Evolutionary conservation across 805 yeast species (phyloP).

Genomic region (Spathaspora girioi): DNA sequence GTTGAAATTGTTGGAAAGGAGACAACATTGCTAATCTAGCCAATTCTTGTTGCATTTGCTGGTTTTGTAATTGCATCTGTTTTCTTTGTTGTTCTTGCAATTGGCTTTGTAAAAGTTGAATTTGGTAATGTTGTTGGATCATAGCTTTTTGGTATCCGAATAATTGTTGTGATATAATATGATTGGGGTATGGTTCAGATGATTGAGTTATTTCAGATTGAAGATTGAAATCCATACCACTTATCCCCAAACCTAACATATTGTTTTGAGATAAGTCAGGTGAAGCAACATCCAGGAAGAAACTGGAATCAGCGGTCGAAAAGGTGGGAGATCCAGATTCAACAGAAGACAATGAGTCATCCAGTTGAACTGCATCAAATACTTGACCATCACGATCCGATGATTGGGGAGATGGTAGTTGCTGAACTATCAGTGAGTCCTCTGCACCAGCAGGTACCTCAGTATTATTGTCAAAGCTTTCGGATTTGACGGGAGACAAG

Average conservation of each 20-base stretch:
- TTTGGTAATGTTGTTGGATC: conserved; percentile 21
- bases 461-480: conserved; percentile 2
- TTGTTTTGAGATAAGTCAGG: background rate
- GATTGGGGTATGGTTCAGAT: conserved; percentile 7
- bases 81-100: conserved; percentile 19
- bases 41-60: conserved; percentile 1
- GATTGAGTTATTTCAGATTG: conserved; percentile 3
- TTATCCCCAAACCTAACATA: conserved; percentile 27
- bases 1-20: conserved; percentile 9
- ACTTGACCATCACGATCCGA: conserved; percentile 9
- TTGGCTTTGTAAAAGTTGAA: conserved; percentile 19
- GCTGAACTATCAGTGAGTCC: conserved; percentile 3
- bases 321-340: background rate
- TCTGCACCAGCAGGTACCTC: background rate
- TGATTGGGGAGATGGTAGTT: conserved; percentile 14
- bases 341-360: background rate
- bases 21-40: conserved; percentile 1
- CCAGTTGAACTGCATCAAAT: conserved; percentile 8
- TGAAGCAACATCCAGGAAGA: background rate
- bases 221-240: conserved; percentile 15
- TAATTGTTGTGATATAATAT: conserved; percentile 8
- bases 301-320: background rate
- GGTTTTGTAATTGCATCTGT: conserved; percentile 9
- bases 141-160: conserved; percentile 17
- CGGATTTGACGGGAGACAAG: conserved; percentile 37